Conservation (phyloP, 1,284 basidiomycete genomes). For the Cystobasidiaceae sp. region DNA sequence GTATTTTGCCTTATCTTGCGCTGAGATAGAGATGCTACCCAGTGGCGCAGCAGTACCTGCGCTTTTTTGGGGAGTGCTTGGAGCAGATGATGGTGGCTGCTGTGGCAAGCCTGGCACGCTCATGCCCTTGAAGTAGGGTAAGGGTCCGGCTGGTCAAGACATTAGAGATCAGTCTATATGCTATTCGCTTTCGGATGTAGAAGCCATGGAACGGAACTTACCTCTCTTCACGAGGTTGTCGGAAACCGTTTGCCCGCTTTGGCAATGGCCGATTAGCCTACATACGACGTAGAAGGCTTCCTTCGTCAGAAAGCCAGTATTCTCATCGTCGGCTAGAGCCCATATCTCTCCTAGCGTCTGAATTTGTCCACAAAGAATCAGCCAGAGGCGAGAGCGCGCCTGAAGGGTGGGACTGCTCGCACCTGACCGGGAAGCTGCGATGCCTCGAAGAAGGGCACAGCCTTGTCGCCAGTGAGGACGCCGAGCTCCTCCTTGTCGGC, state of each 20-base stretch:
- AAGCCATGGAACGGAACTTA: background rate
- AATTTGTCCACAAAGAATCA: no score
- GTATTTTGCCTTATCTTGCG: constrained; percentile 78
- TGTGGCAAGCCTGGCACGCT: constrained; percentile 48
- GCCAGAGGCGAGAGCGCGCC: no score
- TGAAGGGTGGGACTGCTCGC: background rate
- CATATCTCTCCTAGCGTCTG: constrained; percentile 79
- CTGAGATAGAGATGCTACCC: constrained; percentile 51
- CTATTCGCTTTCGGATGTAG: background rate
- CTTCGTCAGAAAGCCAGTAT: constrained; percentile 82
- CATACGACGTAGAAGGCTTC: constrained; percentile 83
- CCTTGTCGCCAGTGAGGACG: constrained; percentile 43
- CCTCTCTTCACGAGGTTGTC: constrained; percentile 54
- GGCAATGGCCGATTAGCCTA: constrained; percentile 85
- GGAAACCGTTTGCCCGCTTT: constrained; percentile 70
- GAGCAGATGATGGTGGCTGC: constrained; percentile 48
- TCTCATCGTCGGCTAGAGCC: constrained; percentile 84
- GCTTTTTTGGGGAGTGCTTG: constrained; percentile 2
- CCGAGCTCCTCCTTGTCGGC: constrained; percentile 42
- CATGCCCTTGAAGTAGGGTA: constrained; percentile 72
- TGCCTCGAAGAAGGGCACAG: constrained; percentile 43
- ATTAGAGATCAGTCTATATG: background rate
- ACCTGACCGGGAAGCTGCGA: constrained; percentile 33
- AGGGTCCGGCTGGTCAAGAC: constrained; percentile 63
- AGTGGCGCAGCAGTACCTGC: constrained; percentile 9